These are phyloP conservation scores for Taphrina sp. DNA, from an alignment of 1,139 yeast species.

Conservation along the genomic window DNA sequence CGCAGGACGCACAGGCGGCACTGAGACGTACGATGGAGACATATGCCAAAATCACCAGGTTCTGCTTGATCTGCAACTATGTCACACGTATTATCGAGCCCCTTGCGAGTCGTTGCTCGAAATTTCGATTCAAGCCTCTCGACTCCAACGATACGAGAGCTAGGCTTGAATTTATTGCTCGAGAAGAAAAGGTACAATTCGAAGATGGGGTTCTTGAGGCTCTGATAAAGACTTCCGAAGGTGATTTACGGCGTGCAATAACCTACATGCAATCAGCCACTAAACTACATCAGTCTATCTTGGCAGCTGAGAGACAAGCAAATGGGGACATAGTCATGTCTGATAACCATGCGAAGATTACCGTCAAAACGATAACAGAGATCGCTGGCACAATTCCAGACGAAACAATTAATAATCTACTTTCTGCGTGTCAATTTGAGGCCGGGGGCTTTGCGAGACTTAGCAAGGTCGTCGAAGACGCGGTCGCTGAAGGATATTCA, in stretches of 20 bases:
- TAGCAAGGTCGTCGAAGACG: conserved; percentile 52
- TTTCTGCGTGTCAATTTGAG: conserved; percentile 44
- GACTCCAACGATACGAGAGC: conserved; percentile 67
- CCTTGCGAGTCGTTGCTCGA: conserved; percentile 90
- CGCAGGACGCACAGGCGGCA: conserved; percentile 96
- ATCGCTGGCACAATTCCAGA: conserved; percentile 82
- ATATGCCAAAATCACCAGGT: conserved; percentile 84
- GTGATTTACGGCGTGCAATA: conserved; percentile 91
- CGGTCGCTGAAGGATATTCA: conserved; percentile 79
- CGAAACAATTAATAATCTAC: conserved; percentile 50
- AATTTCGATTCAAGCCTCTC: conserved; percentile 80
- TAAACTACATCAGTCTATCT: conserved; percentile 49
- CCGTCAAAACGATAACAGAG: conserved; percentile 57
- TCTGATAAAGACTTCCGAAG: conserved; percentile 67
- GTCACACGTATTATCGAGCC: conserved; percentile 96
- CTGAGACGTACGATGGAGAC: conserved; percentile 95
- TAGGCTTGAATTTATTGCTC: conserved; percentile 63
- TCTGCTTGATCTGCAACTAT: conserved; percentile 90
- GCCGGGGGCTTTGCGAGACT: conserved; percentile 43
- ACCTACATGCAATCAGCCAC: conserved; percentile 87
- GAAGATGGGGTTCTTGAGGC: conserved; percentile 57
- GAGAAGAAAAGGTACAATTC: conserved; percentile 50
- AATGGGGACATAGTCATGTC: conserved; percentile 43
- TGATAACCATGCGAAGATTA: conserved; percentile 42
- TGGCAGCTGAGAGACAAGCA: conserved; percentile 40